phyloP scores from a whole-genome alignment of 371 early-diverging fungal species.

The Parasitella parasitica region DNA sequence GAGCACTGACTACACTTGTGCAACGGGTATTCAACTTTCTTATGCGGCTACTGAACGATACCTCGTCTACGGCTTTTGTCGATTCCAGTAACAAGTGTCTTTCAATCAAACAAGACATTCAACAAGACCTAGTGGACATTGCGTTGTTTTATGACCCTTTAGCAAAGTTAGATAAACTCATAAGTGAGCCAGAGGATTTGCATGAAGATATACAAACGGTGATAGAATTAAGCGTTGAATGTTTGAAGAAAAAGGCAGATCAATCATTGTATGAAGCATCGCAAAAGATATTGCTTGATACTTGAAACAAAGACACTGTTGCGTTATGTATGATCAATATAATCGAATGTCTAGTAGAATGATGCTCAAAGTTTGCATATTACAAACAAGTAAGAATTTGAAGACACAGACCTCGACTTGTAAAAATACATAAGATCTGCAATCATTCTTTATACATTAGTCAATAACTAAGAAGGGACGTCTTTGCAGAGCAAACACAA shows the following conservation, averaged over 20 bases:
- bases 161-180: slow-evolving; percentile 13
- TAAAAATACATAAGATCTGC: too few species aligned
- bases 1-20: slow-evolving; percentile 14
- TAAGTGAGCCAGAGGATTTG: slow-evolving; percentile 13
- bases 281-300: slow-evolving; percentile 2
- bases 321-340: too few species aligned
- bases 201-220: slow-evolving; percentile 22
- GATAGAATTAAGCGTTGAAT: slow-evolving; percentile 13
- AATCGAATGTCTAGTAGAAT: too few species aligned
- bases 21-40: slow-evolving; percentile 28
- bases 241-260: slow-evolving; percentile 8
- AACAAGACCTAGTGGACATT: slow-evolving; percentile 8
- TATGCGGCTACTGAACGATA: slow-evolving; percentile 5
- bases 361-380: too few species aligned
- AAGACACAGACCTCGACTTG: too few species aligned
- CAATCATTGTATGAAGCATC: not conserved
- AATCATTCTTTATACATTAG: too few species aligned
- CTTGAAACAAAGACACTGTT: too few species aligned
- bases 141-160: slow-evolving; percentile 30
- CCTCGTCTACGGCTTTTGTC: not conserved
- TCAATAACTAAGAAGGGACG: too few species aligned
- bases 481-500: too few species aligned
- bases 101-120: slow-evolving; percentile 13
- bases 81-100: not conserved
- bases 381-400: too few species aligned